Evolutionary conservation across 2,329 filamentous ascomycete genomes (phyloP).

Genomic region (Fusarium proliferatum): DNA sequence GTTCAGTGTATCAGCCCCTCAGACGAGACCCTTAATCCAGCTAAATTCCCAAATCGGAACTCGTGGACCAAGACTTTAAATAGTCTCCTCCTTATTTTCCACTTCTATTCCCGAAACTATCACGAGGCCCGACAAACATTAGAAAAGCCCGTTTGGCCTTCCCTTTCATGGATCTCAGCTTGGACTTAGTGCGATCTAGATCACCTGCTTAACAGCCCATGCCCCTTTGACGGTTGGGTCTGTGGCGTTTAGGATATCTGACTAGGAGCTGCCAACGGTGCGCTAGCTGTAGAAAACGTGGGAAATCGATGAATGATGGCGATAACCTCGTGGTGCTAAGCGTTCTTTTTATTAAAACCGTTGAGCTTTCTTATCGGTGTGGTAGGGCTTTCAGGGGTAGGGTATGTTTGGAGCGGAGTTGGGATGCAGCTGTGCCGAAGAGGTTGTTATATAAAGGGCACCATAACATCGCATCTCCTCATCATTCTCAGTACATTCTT

Average conservation of each 20-base stretch:
- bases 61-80: conserved; percentile 23
- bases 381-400: background rate
- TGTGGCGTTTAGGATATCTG: conserved; percentile 28
- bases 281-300: background rate
- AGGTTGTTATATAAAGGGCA: conserved; percentile 14
- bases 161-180: background rate
- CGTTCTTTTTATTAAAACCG: background rate
- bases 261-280: conserved; percentile 15
- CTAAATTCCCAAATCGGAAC: background rate
- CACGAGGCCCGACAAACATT: background rate
- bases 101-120: background rate
- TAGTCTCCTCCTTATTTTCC: conserved; percentile 2
- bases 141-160: background rate
- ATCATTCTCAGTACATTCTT: background rate
- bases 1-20: background rate
- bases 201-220: background rate
- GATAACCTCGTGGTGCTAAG: conserved; percentile 6
- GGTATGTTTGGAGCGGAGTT: background rate
- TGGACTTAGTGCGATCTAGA: conserved; percentile 18
- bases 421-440: background rate
- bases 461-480: background rate
- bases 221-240: conserved; percentile 7
- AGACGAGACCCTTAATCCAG: background rate
- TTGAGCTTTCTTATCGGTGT: background rate
- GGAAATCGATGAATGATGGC: conserved; percentile 7